Conservation (phyloP, 2,329 filamentous ascomycete genomes). For the Cladophialophora bantiana region DNA sequence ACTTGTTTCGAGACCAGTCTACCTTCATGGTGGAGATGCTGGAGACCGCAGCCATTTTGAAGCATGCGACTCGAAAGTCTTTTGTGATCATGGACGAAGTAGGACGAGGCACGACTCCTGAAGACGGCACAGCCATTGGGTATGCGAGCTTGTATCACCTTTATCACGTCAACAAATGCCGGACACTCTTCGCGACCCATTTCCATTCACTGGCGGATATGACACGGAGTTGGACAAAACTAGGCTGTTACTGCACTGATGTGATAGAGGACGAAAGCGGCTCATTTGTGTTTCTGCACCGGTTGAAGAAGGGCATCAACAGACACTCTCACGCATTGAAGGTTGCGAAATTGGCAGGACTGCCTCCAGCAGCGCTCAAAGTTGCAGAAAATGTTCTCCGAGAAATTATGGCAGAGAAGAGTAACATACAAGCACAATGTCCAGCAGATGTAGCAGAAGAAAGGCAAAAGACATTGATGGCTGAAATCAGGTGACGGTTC, state of each 20-base stretch:
- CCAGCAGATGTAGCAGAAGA: slow-evolving; percentile 1
- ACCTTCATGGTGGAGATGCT: slow-evolving; percentile 99
- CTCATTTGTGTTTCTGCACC: slow-evolving; percentile 84
- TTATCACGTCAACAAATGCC: slow-evolving; percentile 75
- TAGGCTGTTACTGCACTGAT: slow-evolving; percentile 88
- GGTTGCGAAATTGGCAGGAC: slow-evolving; percentile 84
- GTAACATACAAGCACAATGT: slow-evolving; percentile 2
- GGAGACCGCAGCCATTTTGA: slow-evolving; percentile 89
- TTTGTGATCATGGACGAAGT: slow-evolving; percentile 99
- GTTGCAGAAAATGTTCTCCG: slow-evolving; percentile 60
- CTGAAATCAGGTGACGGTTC: slow-evolving; percentile 13
- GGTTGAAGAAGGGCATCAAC: slow-evolving; percentile 81
- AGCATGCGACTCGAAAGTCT: slow-evolving; percentile 78
- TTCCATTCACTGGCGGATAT: slow-evolving; percentile 87
- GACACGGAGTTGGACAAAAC: slow-evolving; percentile 63
- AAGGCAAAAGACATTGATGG: slow-evolving; percentile 16
- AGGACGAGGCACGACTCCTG: slow-evolving; percentile 89
- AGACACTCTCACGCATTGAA: slow-evolving; percentile 89
- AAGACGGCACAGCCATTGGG: slow-evolving; percentile 88
- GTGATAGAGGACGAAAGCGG: slow-evolving; percentile 75
- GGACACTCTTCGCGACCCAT: slow-evolving; percentile 91
- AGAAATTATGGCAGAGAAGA: slow-evolving; percentile 25
- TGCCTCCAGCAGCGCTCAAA: slow-evolving; percentile 75
- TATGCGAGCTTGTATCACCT: slow-evolving; percentile 89
- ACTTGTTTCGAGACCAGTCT: slow-evolving; percentile 91